These are phyloP conservation scores for Myriosclerotinia curreyana DNA, from an alignment of 2,329 filamentous ascomycete genomes.

Conservation along the genomic window DNA sequence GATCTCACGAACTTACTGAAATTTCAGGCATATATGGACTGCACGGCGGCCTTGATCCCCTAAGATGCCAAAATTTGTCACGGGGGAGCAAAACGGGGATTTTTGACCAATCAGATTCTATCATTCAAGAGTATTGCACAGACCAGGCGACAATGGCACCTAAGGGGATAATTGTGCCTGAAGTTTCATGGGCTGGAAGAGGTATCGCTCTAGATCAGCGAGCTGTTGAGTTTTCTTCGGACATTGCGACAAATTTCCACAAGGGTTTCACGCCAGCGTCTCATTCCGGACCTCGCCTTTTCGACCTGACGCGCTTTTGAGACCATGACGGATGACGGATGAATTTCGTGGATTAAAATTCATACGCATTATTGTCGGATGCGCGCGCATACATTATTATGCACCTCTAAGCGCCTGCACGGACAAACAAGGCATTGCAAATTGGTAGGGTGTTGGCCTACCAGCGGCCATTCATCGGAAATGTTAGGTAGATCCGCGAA, in stretches of 20 bases:
- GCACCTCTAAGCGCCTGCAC: conserved; percentile 24
- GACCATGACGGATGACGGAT: neutral
- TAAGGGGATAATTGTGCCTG: neutral
- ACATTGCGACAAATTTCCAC: conserved; percentile 17
- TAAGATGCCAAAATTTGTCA: no score
- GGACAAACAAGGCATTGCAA: conserved; percentile 13
- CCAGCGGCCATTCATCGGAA: conserved; percentile 7
- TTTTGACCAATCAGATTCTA: no score
- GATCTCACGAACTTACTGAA: conserved; percentile 9
- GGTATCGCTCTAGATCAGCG: neutral
- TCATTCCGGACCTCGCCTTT: conserved; percentile 13
- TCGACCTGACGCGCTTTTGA: conserved; percentile 4
- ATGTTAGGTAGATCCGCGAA: conserved; percentile 8
- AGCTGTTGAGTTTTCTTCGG: conserved; percentile 5
- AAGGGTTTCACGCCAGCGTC: conserved; percentile 6
- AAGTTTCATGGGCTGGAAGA: neutral
- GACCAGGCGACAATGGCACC: no score
- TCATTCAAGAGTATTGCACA: no score
- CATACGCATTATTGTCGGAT: conserved; percentile 17
- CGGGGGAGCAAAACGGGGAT: no score
- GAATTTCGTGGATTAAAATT: conserved; percentile 9
- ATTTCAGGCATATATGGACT: conserved; percentile 37
- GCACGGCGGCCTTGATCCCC: conserved; percentile 31
- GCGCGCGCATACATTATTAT: conserved; percentile 23
- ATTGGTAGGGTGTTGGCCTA: neutral